Evolutionary conservation across 139 green algal genomes (phyloP), one percentile per base, ranked within the genome.

Genomic region (Diplosphaera chodatii): DNA sequence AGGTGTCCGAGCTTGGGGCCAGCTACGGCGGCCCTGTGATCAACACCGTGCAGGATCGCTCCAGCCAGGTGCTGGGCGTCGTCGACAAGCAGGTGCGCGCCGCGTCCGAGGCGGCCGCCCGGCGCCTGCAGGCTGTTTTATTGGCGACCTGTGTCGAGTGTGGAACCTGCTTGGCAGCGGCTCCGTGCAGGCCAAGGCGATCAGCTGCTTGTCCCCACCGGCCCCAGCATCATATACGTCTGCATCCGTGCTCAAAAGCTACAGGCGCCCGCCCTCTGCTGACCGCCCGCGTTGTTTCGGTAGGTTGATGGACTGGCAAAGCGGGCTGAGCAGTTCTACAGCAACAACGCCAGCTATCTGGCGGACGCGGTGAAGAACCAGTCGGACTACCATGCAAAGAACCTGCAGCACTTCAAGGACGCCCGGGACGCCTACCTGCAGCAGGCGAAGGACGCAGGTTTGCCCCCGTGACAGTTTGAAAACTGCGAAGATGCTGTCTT

Each of bases 401-500:
- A 87, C 68, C 40, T 86, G 62, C 66, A 83, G 41, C 71, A 55
- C 23, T 87, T 80, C 67, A 66, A 67, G 25, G 63, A 69, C 59
- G 77, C 80, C 0, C 64, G 74, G 30, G 80, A 86, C 28, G 55
- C 74, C 28, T 87, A 86, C 67, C 48, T 87, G 63, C 77, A 84
- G 71, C 75, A 77, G 66, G 63, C 85, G 15, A 80, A 87, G 77
- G 69, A 76, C 0, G 75, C 31, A 59, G 48, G 48, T 59, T 23
- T 3, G 16, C 25, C 3, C 18, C 48, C 4, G 8, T 18, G 13
- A 10, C 18, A 59, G 13, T 59, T 59, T 59, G 10, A 59, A 59
- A 59, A 6, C 10, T 6, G 37, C 37, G 10, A 48, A 48, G 37
- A 10, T 48, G 37, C 37, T 48, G 10, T 10, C 10, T 48, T 48